Conservation (phyloP, 139 green algal species). For the Tetradesmus lagerheimii region DNA sequence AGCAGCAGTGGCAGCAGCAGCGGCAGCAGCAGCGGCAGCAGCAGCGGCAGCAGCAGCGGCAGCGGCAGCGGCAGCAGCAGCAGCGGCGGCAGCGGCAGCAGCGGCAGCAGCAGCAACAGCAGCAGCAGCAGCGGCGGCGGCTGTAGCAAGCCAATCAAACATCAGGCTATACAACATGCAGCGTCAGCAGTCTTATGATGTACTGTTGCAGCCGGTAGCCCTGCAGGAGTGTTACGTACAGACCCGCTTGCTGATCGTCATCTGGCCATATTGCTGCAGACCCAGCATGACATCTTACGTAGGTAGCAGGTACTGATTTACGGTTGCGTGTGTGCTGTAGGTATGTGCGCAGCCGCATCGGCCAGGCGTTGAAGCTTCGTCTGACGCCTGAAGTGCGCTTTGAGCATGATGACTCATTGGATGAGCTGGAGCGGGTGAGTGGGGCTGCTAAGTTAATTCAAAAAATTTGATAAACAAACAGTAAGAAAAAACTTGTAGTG, state of each 20-base stretch:
- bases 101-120: background rate
- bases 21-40: background rate
- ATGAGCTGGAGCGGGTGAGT: constrained; percentile 59
- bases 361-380: constrained; percentile 76
- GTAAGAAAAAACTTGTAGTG: too few species aligned
- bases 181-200: background rate
- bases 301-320: too few species aligned
- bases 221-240: background rate
- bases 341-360: constrained; percentile 90
- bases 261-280: background rate
- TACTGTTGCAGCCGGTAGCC: background rate
- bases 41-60: too few species aligned
- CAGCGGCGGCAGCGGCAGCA: background rate
- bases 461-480: too few species aligned
- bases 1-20: background rate
- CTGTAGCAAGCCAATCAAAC: too few species aligned
- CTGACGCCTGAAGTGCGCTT: constrained; percentile 93
- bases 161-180: background rate
- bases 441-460: too few species aligned
- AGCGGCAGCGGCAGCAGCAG: constrained; percentile 27
- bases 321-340: constrained; percentile 48
- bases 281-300: background rate
- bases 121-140: too few species aligned
- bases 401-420: constrained; percentile 86
- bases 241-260: background rate